Conservation (phyloP, 2,329 filamentous ascomycete species). For the Nemania abortiva region DNA sequence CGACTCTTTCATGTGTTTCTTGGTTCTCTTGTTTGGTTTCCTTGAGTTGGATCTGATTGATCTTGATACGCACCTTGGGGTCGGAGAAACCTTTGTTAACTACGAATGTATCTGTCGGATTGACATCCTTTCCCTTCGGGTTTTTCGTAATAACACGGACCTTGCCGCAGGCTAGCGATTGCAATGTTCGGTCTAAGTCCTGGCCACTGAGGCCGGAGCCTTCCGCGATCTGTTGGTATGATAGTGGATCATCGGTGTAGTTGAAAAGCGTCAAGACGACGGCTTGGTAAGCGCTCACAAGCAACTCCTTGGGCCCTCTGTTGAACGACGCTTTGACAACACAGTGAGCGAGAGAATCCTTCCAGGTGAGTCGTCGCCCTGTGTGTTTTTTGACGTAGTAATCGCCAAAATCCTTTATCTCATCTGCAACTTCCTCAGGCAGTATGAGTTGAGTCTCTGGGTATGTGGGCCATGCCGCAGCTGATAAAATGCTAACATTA, state of each 20-base stretch:
- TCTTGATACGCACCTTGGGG: slow-evolving; percentile 91
- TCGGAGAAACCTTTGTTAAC: slow-evolving; percentile 84
- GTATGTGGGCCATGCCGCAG: slow-evolving; percentile 93
- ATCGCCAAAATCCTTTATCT: slow-evolving; percentile 82
- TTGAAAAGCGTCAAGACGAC: slow-evolving; percentile 94
- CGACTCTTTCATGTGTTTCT: slow-evolving; percentile 90
- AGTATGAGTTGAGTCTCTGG: slow-evolving; percentile 79
- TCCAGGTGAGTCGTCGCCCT: slow-evolving; percentile 89
- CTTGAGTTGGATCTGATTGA: slow-evolving; percentile 98
- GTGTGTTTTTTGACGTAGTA: slow-evolving; percentile 93
- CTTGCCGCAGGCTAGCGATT: slow-evolving; percentile 94
- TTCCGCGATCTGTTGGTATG: slow-evolving; percentile 80
- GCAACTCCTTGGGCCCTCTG: slow-evolving; percentile 85
- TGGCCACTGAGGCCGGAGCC: slow-evolving; percentile 79
- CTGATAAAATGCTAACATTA: slow-evolving; percentile 89
- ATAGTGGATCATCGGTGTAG: slow-evolving; percentile 70
- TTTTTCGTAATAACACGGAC: slow-evolving; percentile 85
- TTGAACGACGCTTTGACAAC: slow-evolving; percentile 84
- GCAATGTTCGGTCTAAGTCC: slow-evolving; percentile 89
- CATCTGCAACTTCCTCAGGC: slow-evolving; percentile 78
- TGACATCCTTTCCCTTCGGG: slow-evolving; percentile 86
- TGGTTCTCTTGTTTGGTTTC: slow-evolving; percentile 96
- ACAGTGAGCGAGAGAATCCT: slow-evolving; percentile 92
- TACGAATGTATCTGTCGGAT: slow-evolving; percentile 82
- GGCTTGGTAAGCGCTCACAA: slow-evolving; percentile 92